These are phyloP conservation scores for Nemania sp. DNA, from an alignment of 2,329 filamentous ascomycete species.

Conservation along the genomic window DNA sequence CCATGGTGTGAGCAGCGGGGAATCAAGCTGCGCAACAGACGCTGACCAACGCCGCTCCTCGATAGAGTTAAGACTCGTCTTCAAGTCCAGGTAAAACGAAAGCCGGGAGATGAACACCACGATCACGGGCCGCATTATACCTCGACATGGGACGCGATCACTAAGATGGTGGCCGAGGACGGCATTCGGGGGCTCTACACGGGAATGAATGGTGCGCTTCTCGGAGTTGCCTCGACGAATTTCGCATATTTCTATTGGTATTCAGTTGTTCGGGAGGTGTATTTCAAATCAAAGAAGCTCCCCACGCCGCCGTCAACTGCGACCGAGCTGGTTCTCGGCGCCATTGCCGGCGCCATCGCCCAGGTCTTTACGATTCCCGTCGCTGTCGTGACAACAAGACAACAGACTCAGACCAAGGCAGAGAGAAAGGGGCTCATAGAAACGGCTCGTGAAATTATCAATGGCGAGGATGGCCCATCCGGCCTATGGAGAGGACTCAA, in stretches of 20 bases:
- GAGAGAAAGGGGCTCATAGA: constrained; percentile 86
- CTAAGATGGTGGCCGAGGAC: constrained; percentile 80
- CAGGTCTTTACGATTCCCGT: constrained; percentile 97
- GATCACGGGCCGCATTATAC: constrained; percentile 73
- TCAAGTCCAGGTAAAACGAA: constrained; percentile 85
- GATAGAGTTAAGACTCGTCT: constrained; percentile 90
- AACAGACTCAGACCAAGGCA: constrained; percentile 86
- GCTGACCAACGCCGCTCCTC: constrained; percentile 22
- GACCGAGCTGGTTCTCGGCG: constrained; percentile 82
- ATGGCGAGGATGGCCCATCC: constrained; percentile 85
- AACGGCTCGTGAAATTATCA: constrained; percentile 85
- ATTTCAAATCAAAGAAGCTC: constrained; percentile 64
- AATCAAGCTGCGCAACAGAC: constrained; percentile 2
- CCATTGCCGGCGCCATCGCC: constrained; percentile 84
- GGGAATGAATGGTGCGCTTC: constrained; percentile 81
- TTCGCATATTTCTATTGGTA: constrained; percentile 99
- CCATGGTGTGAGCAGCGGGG: constrained; percentile 4
- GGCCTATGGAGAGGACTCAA: constrained; percentile 96
- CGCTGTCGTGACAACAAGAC: constrained; percentile 90
- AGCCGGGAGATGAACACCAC: constrained; percentile 50
- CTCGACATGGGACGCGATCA: constrained; percentile 86
- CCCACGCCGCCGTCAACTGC: constrained; percentile 70
- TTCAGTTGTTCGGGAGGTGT: constrained; percentile 81
- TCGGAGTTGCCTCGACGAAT: constrained; percentile 95
- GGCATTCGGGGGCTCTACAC: constrained; percentile 83